Percentiles rank a stretch among this genome's conserved stretches.
Conservation (phyloP, 2,329 filamentous ascomycete genomes). For the Aspergillus aculeatus region DNA sequence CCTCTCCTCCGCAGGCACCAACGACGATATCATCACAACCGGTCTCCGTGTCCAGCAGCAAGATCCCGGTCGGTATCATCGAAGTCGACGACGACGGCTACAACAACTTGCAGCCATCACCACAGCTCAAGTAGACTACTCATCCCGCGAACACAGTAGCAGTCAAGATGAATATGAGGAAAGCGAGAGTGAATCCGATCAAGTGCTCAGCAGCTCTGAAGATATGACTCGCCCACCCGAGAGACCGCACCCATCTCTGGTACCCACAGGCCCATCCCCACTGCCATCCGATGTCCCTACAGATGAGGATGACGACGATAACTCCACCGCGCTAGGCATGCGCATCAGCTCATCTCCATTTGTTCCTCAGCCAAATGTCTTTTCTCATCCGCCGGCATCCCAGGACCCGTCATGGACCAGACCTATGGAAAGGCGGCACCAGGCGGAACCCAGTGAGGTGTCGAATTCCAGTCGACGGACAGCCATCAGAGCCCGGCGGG, state of each 20-base stretch:
- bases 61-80: constrained; percentile 51
- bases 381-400: constrained; percentile 73
- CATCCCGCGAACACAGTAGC: constrained; percentile 55
- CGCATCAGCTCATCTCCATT: constrained; percentile 59
- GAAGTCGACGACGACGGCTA: constrained; percentile 54
- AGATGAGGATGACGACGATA: constrained; percentile 71
- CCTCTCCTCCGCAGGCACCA: constrained; percentile 68
- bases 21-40: constrained; percentile 87
- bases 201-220: constrained; percentile 63
- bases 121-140: constrained; percentile 42
- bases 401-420: constrained; percentile 42
- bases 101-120: constrained; percentile 37
- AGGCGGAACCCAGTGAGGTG: constrained; percentile 50
- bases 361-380: constrained; percentile 86
- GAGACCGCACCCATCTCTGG: constrained; percentile 21
- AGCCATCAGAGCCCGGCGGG: constrained; percentile 33
- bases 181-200: constrained; percentile 85
- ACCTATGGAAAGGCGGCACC: constrained; percentile 46
- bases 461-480: constrained; percentile 36
- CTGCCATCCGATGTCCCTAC: constrained; percentile 34
- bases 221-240: constrained; percentile 43
- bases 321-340: constrained; percentile 76
- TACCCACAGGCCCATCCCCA: constrained; percentile 23
- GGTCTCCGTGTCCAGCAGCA: constrained; percentile 73
- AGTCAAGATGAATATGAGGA: constrained; percentile 95